Evolutionary conservation across 2,329 filamentous ascomycete genomes (phyloP).

Genomic region (Phaeosphaeria sp.): DNA sequence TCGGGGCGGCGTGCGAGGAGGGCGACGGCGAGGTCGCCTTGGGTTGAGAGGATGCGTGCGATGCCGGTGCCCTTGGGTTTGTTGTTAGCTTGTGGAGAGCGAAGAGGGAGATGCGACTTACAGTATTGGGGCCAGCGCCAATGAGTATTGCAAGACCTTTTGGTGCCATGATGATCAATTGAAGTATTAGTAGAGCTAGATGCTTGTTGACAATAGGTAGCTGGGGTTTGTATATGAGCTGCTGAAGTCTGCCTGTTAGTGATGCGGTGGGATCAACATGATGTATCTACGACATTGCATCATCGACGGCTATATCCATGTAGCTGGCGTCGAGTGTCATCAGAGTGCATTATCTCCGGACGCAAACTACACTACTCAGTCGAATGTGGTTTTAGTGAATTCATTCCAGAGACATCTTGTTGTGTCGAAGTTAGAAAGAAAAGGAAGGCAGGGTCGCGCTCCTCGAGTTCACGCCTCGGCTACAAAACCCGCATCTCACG

Average conservation of each 20-base stretch:
- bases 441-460: not conserved
- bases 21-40: constrained; percentile 64
- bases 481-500: not conserved
- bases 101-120: constrained; percentile 9
- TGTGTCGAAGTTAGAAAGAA: not conserved
- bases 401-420: no score
- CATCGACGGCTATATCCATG: not conserved
- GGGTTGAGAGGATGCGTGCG: constrained; percentile 60
- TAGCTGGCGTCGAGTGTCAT: not conserved
- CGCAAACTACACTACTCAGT: not conserved
- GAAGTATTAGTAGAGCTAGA: not conserved
- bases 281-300: not conserved
- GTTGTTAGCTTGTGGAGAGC: not conserved
- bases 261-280: constrained; percentile 1
- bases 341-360: not conserved
- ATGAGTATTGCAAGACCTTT: constrained; percentile 43
- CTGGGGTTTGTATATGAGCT: not conserved
- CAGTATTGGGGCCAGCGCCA: constrained; percentile 42
- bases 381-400: no score
- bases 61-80: constrained; percentile 59
- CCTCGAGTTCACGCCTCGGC: not conserved
- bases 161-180: constrained; percentile 29
- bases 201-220: not conserved
- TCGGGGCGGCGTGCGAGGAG: constrained; percentile 60
- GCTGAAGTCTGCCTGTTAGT: not conserved